A percentile compares a stretch with the other conserved stretches of the same genome.
These are phyloP conservation scores for Botrytis cinerea DNA, from an alignment of 2,329 filamentous ascomycete genomes.

Conservation along the genomic window DNA sequence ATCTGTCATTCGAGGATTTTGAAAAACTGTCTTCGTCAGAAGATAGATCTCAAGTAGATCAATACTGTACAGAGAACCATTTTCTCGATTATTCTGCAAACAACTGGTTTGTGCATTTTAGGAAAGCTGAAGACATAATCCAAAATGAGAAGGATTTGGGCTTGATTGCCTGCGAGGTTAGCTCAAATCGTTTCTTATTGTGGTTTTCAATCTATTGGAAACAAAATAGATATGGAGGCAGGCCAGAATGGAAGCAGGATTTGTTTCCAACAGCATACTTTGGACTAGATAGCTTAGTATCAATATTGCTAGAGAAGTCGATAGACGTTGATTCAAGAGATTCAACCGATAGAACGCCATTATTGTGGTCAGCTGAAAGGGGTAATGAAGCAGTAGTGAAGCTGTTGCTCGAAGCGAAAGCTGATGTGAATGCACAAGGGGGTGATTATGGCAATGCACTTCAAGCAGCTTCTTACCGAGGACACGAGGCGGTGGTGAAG, in stretches of 20 bases:
- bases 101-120: constrained; percentile 11
- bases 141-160: background rate
- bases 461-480: too few species aligned
- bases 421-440: too few species aligned
- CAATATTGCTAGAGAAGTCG: constrained; percentile 1
- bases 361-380: background rate
- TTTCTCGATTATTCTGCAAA: constrained; percentile 16
- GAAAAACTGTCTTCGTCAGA: background rate
- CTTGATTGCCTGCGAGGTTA: background rate
- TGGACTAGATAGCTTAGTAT: background rate
- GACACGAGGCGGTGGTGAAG: too few species aligned
- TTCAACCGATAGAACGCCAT: background rate
- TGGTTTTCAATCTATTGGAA: constrained; percentile 3
- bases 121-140: background rate
- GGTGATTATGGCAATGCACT: too few species aligned
- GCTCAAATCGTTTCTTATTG: background rate
- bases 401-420: too few species aligned
- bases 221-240: background rate
- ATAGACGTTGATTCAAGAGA: background rate
- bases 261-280: constrained; percentile 6
- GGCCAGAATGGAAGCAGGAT: background rate
- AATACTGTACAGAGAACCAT: background rate
- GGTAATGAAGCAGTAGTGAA: background rate
- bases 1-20: constrained; percentile 18
- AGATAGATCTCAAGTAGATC: background rate